Evolutionary conservation across 1,284 basidiomycete species (phyloP), one percentile per base, ranked within the genome.

Genomic region (Malassezia cuniculi): DNA sequence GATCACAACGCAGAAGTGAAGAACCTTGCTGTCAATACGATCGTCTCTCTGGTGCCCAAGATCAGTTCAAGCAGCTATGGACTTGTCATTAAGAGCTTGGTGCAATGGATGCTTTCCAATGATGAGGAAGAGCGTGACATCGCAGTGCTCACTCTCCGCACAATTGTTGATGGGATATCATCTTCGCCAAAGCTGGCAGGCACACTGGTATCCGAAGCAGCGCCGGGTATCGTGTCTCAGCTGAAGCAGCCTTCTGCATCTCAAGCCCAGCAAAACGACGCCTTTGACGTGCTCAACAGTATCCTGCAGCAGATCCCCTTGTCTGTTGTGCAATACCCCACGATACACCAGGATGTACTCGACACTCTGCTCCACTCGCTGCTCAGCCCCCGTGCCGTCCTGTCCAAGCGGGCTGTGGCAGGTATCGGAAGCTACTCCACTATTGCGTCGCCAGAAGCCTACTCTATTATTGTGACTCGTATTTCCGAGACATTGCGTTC

Each of bases 1-100:
- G 93, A 97, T 71, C 80, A 80, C 69, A 94, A 93, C 57, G 85
- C 85, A 11, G 90, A 97, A 71, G 93, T 97, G 52, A 95, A 95
- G 74, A 94, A 94, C 66, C 82, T 87, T 63, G 85, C 86, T 2
- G 89, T 93, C 11, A 85, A 86, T 71, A 87, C 85, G 89, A 7
- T 3, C 27, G 18, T 15, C n/a, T 31, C 33, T 14, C 15, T 14
- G 18, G 25, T 36, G 41, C 11, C 49, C 21, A 52, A 86, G 84
- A n/a, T n/a, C n/a, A n/a, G n/a, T n/a, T n/a, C n/a, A n/a, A n/a
- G n/a, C n/a, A n/a, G n/a, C n/a, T n/a, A n/a, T n/a, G n/a, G n/a
- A n/a, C n/a, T n/a, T n/a, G n/a, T n/a, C 29, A 81, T 94, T 27
- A 83, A 89, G 68, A 80, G 78, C 52, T 74, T 95, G 40, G 82